Conservation (phyloP, 495 filamentous ascomycete genomes). For the Polyplosphaeria fusca region DNA sequence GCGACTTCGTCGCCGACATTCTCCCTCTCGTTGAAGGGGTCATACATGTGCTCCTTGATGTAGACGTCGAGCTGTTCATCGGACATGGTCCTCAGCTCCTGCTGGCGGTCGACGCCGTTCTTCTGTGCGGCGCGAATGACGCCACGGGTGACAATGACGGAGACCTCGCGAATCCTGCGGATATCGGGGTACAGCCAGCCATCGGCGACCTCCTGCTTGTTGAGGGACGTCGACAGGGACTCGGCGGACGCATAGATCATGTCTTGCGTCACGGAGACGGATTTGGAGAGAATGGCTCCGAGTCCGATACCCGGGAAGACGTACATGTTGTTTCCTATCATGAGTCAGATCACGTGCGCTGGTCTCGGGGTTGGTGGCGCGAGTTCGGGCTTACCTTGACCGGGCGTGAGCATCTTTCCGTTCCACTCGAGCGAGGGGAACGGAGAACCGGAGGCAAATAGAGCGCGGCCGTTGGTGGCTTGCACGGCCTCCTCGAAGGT, state of each 20-base stretch:
- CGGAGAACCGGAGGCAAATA: conserved; percentile 94
- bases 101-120: conserved; percentile 78
- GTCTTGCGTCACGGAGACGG: conserved; percentile 81
- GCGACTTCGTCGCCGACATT: conserved; percentile 37
- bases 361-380: conserved; percentile 36
- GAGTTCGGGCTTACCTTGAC: conserved; percentile 59
- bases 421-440: conserved; percentile 71
- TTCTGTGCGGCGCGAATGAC: conserved; percentile 90
- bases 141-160: conserved; percentile 78
- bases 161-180: conserved; percentile 85
- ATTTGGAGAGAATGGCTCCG: conserved; percentile 88
- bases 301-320: conserved; percentile 97
- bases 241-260: conserved; percentile 94
- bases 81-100: conserved; percentile 62
- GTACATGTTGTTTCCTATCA: conserved; percentile 74
- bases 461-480: conserved; percentile 81
- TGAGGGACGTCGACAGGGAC: conserved; percentile 74
- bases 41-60: conserved; percentile 80
- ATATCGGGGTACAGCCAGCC: conserved; percentile 92
- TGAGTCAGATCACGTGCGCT: conserved; percentile 10
- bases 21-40: conserved; percentile 54
- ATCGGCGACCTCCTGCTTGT: conserved; percentile 71
- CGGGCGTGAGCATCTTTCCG: conserved; percentile 73
- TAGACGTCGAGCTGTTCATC: conserved; percentile 73
- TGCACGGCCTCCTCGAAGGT: conserved; percentile 88